Conservation (phyloP, 805 yeast genomes). For the Wickerhamiella sorbophila region DNA sequence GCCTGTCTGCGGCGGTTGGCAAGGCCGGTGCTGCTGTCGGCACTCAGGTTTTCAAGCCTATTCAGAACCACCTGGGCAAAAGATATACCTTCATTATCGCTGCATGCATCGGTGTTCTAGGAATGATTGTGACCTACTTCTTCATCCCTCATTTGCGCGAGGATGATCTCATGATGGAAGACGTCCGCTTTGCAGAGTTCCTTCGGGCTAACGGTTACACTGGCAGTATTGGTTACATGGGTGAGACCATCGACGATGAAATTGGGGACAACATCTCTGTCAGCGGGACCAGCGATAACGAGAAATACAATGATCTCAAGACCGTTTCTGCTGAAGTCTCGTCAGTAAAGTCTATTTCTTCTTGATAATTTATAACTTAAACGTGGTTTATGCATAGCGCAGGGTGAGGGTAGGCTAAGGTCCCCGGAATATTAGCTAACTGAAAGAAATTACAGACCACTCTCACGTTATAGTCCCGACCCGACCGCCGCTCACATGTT, state of each 20-base stretch:
- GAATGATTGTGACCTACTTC: conserved; percentile 43
- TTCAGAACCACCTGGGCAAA: conserved; percentile 47
- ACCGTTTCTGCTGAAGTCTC: neutral
- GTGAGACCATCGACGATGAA: conserved; percentile 1
- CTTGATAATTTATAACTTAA: neutral
- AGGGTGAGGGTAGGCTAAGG: too few species aligned
- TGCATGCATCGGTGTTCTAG: conserved; percentile 54
- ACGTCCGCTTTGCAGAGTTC: conserved; percentile 45
- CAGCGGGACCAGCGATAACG: neutral
- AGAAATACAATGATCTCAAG: neutral
- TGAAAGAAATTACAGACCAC: too few species aligned
- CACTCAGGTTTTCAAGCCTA: conserved; percentile 56
- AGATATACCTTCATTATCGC: conserved; percentile 70
- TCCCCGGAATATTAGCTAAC: too few species aligned
- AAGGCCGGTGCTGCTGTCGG: conserved; percentile 81
- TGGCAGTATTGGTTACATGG: conserved; percentile 29
- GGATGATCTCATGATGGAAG: conserved; percentile 55
- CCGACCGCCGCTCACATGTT: too few species aligned
- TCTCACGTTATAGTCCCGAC: too few species aligned
- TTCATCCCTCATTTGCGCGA: conserved; percentile 57
- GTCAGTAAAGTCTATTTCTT: neutral
- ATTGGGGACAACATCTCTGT: neutral
- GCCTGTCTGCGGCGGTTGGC: conserved; percentile 65
- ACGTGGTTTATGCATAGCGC: too few species aligned
- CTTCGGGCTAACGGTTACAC: conserved; percentile 45